Conservation (phyloP, 208 protist genomes). For the Trichomonas gallinae region DNA sequence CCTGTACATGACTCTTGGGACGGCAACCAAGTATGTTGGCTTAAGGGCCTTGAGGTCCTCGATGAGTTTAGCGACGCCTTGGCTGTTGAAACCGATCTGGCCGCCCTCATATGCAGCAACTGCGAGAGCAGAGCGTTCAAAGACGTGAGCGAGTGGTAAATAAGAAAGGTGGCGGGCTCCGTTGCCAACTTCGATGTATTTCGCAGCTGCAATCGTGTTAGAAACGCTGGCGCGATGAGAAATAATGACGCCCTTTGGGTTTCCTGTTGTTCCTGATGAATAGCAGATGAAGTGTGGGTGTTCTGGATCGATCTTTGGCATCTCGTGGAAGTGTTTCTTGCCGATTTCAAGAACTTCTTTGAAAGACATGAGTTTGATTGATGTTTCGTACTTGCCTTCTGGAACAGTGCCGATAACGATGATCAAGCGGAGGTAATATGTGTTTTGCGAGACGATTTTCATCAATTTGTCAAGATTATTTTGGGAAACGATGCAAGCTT, state of each 20-base stretch:
- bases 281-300: neutral
- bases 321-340: neutral
- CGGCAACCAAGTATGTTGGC: constrained; percentile 52
- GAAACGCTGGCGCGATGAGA: neutral
- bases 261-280: constrained; percentile 19
- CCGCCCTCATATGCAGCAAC: constrained; percentile 14
- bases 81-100: constrained; percentile 49
- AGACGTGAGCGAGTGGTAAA: constrained; percentile 59
- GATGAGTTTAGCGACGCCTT: constrained; percentile 44
- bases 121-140: constrained; percentile 40
- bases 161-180: constrained; percentile 49
- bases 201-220: neutral
- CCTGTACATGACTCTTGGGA: constrained; percentile 53
- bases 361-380: neutral
- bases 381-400: too few species aligned
- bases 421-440: too few species aligned
- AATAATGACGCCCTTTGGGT: constrained; percentile 21
- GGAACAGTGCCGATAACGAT: neutral
- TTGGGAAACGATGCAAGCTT: neutral
- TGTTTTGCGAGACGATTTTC: neutral
- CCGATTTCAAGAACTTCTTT: neutral
- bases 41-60: constrained; percentile 51
- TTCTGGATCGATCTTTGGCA: neutral
- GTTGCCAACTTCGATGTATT: neutral
- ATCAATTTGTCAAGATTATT: neutral